phyloP scores from a whole-genome alignment of 345 rosid genomes.

The Cardiospermum halicacabum region DNA sequence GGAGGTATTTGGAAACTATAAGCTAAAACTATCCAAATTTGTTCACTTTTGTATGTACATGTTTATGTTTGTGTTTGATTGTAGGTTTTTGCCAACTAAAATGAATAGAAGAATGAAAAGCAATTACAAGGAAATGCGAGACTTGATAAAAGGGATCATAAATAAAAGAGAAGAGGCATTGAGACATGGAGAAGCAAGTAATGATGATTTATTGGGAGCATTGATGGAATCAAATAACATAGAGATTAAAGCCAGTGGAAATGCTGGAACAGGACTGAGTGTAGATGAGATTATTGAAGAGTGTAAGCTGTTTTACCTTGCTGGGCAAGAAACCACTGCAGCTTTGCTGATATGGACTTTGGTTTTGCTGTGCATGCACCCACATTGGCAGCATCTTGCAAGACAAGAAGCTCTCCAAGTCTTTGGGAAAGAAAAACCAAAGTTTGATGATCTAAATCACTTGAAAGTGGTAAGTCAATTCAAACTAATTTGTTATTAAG shows the following conservation, averaged over 20 bases:
- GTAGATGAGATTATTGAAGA: slow-evolving; percentile 25
- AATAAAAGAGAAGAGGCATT: slow-evolving; percentile 18
- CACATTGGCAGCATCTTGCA: slow-evolving; percentile 28
- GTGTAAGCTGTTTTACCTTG: slow-evolving; percentile 29
- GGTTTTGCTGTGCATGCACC: slow-evolving; percentile 21
- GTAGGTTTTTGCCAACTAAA: slow-evolving; percentile 28
- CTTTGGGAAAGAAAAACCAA: slow-evolving; percentile 19
- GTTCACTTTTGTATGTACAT: background rate
- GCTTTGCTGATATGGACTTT: slow-evolving; percentile 31
- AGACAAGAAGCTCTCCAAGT: slow-evolving; percentile 32
- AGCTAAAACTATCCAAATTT: no score
- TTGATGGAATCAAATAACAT: slow-evolving; percentile 25
- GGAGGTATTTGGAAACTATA: slow-evolving; percentile 16
- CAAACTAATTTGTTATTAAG: no score
- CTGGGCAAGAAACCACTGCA: slow-evolving; percentile 35
- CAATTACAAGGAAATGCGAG: slow-evolving; percentile 12
- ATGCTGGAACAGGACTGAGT: slow-evolving; percentile 17
- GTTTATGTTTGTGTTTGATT: no score
- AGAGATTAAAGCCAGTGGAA: slow-evolving; percentile 24
- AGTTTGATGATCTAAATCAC: slow-evolving; percentile 15
- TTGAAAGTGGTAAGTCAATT: slow-evolving; percentile 22
- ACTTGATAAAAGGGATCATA: slow-evolving; percentile 18
- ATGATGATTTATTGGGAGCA: slow-evolving; percentile 26
- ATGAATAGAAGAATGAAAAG: slow-evolving; percentile 23
- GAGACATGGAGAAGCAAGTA: slow-evolving; percentile 6